These are phyloP conservation scores for Dactylorhiza incarnata DNA, from an alignment of 106 monocot genomes.

Conservation along the genomic window DNA sequence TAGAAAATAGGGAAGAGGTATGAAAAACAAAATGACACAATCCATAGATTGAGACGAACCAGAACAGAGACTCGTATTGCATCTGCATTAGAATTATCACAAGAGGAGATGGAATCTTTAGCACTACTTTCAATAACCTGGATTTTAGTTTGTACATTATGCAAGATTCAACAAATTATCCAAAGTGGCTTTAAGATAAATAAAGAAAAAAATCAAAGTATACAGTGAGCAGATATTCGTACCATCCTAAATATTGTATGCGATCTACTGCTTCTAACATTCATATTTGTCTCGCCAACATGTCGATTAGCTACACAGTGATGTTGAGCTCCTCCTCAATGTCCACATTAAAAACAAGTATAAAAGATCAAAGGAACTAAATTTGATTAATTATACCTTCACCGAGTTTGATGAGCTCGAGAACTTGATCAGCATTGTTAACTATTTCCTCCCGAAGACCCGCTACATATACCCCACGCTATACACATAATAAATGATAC, in stretches of 20 bases:
- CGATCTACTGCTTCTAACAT: conserved; percentile 83
- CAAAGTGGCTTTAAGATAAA: neutral
- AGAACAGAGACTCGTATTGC: conserved; percentile 88
- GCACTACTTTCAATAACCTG: conserved; percentile 94
- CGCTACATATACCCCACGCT: conserved; percentile 86
- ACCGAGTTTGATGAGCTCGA: conserved; percentile 74
- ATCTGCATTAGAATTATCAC: conserved; percentile 44
- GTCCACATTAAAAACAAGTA: neutral
- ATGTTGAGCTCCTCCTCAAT: neutral
- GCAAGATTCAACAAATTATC: neutral
- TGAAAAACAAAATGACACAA: neutral
- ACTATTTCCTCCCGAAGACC: conserved; percentile 91
- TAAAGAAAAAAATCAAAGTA: conserved; percentile 3
- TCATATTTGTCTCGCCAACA: conserved; percentile 97
- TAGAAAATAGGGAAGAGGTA: neutral
- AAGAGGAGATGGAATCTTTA: conserved; percentile 31
- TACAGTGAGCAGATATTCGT: conserved; percentile 2
- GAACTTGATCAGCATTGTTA: conserved; percentile 74
- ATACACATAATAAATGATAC: neutral
- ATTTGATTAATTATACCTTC: conserved; percentile 41
- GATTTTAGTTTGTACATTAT: neutral
- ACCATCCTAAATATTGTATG: conserved; percentile 99
- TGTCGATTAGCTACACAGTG: conserved; percentile 67
- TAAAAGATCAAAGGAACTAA: neutral
- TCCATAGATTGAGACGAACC: conserved; percentile 31